These are phyloP conservation scores for Tricholoma saponaceum DNA, from an alignment of 768 basidiomycete species.

Conservation along the genomic window DNA sequence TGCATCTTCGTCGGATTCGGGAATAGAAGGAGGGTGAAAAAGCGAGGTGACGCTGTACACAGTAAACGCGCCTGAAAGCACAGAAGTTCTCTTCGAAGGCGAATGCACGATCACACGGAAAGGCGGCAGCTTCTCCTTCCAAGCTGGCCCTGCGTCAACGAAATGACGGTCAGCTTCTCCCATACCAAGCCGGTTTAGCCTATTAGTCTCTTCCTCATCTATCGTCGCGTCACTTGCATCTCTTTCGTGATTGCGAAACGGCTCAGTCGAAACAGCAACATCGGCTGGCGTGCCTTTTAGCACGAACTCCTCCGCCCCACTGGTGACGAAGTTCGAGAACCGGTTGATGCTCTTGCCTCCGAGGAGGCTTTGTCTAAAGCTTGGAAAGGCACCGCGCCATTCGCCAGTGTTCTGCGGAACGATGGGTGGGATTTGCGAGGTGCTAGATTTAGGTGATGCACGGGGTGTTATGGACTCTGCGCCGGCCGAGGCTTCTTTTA, in stretches of 20 bases:
- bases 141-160: constrained; percentile 65
- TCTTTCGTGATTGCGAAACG: constrained; percentile 18
- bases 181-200: constrained; percentile 36
- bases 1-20: constrained; percentile 8
- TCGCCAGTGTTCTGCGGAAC: constrained; percentile 70
- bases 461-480: constrained; percentile 44
- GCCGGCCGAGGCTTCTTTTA: constrained; percentile 31
- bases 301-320: constrained; percentile 80
- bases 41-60: constrained; percentile 73
- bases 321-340: constrained; percentile 85
- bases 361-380: constrained; percentile 66
- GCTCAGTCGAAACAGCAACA: constrained; percentile 15
- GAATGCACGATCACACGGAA: constrained; percentile 78
- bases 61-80: constrained; percentile 68
- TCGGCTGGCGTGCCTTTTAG: constrained; percentile 56
- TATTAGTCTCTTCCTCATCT: constrained; percentile 38
- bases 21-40: constrained; percentile 39
- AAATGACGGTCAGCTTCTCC: constrained; percentile 67
- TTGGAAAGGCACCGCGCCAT: constrained; percentile 55
- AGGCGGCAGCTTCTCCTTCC: constrained; percentile 69
- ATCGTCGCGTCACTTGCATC: constrained; percentile 30
- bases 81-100: constrained; percentile 68
- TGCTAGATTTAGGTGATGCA: constrained; percentile 38
- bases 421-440: constrained; percentile 35
- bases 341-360: constrained; percentile 77